phyloP scores from a whole-genome alignment of 2,329 filamentous ascomycete species.

The Aspergillus tanneri region DNA sequence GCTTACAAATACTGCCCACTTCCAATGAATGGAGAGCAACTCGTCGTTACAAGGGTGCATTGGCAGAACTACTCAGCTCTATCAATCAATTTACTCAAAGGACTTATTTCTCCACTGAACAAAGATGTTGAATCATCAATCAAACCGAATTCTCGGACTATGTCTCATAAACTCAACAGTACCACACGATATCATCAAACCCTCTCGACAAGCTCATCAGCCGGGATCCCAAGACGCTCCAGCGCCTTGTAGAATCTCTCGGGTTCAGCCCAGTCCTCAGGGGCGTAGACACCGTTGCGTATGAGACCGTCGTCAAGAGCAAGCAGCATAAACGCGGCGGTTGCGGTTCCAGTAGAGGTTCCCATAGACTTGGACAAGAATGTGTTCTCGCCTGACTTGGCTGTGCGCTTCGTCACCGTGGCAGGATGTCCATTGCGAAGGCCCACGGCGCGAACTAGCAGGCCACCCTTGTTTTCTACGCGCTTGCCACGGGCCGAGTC shows the following conservation, averaged over 20 bases:
- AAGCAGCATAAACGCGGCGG: slow-evolving; percentile 17
- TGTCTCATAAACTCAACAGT: too few relatives aligned
- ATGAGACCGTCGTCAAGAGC: slow-evolving; percentile 11
- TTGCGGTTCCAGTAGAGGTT: slow-evolving; percentile 10
- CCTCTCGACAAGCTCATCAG: not conserved
- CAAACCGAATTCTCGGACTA: too few relatives aligned
- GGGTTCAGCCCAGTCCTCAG: slow-evolving; percentile 17
- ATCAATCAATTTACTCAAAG: too few relatives aligned
- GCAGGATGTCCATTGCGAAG: slow-evolving; percentile 4
- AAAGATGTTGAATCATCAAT: too few relatives aligned
- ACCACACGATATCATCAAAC: too few relatives aligned
- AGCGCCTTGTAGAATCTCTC: slow-evolving; percentile 6
- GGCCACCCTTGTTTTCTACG: not conserved
- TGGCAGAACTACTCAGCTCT: too few relatives aligned
- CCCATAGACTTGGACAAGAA: slow-evolving; percentile 10
- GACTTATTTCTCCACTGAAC: too few relatives aligned
- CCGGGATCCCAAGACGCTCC: not conserved
- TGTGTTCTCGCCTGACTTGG: slow-evolving; percentile 1
- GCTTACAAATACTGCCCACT: too few relatives aligned
- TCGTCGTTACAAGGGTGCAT: too few relatives aligned
- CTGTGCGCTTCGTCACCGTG: slow-evolving; percentile 3
- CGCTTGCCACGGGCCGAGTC: slow-evolving; percentile 7
- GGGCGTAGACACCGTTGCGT: slow-evolving; percentile 14
- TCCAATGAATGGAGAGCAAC: too few relatives aligned
- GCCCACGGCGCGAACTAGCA: slow-evolving; percentile 8